Evolutionary conservation across 179 eudicot genomes (phyloP), one percentile per base, ranked within the genome.

Genomic region (Camellia oleifera): DNA sequence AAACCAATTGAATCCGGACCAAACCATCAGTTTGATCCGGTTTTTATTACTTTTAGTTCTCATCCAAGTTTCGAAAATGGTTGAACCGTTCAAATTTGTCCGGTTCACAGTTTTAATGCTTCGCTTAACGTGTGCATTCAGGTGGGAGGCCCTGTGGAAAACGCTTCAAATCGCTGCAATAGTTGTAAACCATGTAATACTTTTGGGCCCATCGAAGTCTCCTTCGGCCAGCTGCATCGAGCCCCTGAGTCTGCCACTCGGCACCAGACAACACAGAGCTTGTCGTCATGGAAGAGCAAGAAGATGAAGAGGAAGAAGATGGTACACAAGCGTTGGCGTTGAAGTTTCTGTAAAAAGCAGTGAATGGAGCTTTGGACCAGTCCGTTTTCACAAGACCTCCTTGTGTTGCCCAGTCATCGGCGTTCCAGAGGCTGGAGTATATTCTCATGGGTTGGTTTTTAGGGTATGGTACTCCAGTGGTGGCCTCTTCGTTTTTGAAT

Each of bases 281-380:
- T 7, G 7, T 48, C 6, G 52, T 4, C 52, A 48, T 48, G 52
- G 52, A 48, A 48, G 12, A 9, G 57, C 7, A 48, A 17, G 60
- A n/a, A 15, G 7, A 72, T 3, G 58, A 72, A 48, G 75, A 72
- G 10, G 58, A 7, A 6, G 57, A 72, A 53, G 75, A 4, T 0
- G 10, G 4, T 1, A 48, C 32, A 11, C 60, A 72, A 72, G 75
- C 60, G 6, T 48, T 7, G 13, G 58, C 58, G 0, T 72, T 72
- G 75, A 72, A 72, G 50, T 72, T 72, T 8, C 32, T 48, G 42
- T 52, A 72, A 5, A 20, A 46, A 20, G 75, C 75, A 17, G 40
- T 48, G 60, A 72, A 72, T 12, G 60, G 75, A 53, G 75, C 75
- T n/a, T 72, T 48, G 57, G 75, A 46, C 75, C 75, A 72, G n/a